Evolutionary conservation across 1,284 basidiomycete species (phyloP), one percentile per base, ranked within the genome.

Genomic region (Fomitopsis pinicola): DNA sequence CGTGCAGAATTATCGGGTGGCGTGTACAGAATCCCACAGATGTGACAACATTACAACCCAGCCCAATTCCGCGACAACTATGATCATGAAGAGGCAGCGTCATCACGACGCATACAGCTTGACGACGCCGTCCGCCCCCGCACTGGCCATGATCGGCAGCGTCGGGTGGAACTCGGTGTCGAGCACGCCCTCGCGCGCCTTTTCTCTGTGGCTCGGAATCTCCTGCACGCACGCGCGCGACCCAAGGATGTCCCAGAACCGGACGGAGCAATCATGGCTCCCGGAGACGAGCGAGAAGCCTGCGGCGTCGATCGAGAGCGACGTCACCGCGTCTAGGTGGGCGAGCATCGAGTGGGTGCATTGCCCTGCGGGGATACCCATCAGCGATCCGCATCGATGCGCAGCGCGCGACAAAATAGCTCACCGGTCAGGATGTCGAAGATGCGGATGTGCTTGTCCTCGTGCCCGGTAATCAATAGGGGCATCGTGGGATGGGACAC

Each of bases 161-260:
- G 88, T 85, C 8, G 91, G 86, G 72, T 96, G 93, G 76, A 92
- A 94, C 67, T 89, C 86, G 17, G 95, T 89, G 66, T 89, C 91
- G 63, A 97, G 81, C 15, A 97, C 94, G 50, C 97, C 97, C 76
- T 98, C 95, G 62, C 87, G 84, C 42, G 87, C 90, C 75, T 95
- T 95, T 77, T 91, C 87, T 55, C 94, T 85, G 76, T 98, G 94
- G 57, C 83, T 87, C 19, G 90, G 89, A 64, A 95, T 86, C 75
- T 99, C 97, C 72, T 98, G 97, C 35, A 95, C 79, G 73, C 95
- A 97, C 55, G 84, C 83, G 55, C 84, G 82, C 57, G 86, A 82
- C 61, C 86, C 89, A n/a, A 93, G 83, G 59, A 98, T 78, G 75
- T 98, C 94, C 97, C 97, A 99, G 77, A 98, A 92, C 26, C 97